Conservation (phyloP, 768 basidiomycete genomes). For the Podaxis carcinomalis region DNA sequence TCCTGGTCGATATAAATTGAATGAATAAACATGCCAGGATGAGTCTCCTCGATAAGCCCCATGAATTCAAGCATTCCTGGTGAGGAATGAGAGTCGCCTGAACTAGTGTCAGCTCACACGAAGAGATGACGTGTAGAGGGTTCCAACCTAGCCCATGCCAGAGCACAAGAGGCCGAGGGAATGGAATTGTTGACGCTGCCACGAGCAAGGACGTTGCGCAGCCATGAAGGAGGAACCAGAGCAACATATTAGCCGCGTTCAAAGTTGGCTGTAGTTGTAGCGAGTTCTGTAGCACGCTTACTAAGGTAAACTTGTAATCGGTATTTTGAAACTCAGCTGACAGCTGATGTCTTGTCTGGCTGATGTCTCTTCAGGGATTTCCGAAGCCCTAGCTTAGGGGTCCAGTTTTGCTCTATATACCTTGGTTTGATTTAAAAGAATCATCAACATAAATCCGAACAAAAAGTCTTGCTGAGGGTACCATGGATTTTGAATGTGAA, state of each 20-base stretch:
- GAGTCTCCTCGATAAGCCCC: conserved; percentile 50
- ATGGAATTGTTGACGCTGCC: background rate
- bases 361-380: no score
- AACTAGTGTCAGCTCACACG: conserved; percentile 30
- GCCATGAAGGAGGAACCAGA: background rate
- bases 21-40: conserved; percentile 77
- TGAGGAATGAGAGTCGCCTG: conserved; percentile 74
- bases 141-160: conserved; percentile 69
- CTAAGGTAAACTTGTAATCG: no score
- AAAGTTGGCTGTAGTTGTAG: no score
- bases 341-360: no score
- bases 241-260: background rate
- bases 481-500: no score
- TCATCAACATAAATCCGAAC: no score
- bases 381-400: no score
- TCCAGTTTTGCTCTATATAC: no score
- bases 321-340: no score
- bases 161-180: conserved; percentile 56
- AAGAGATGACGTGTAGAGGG: background rate
- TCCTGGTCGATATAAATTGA: conserved; percentile 66
- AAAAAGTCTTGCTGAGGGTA: no score
- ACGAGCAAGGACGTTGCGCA: background rate
- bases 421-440: no score
- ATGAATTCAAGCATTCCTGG: conserved; percentile 69
- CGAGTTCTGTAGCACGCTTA: no score